These are phyloP conservation scores for Eucalyptus pauciflora DNA, from an alignment of 345 rosid genomes.

Conservation along the genomic window DNA sequence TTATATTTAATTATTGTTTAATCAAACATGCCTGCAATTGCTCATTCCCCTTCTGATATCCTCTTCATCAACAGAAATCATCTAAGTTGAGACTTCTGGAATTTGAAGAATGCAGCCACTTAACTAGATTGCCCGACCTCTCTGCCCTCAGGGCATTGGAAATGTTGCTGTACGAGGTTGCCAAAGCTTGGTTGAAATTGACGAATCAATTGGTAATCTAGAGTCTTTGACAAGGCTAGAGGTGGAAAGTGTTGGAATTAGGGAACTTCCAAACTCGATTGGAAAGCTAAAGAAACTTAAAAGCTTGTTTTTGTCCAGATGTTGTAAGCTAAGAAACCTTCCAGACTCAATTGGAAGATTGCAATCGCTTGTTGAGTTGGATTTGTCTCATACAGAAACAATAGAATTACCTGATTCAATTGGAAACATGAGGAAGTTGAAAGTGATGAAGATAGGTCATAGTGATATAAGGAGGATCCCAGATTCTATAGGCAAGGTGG, in stretches of 20 bases:
- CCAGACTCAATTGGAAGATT: not conserved
- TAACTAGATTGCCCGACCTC: not conserved
- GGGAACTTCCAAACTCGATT: not conserved
- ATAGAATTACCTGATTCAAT: not conserved
- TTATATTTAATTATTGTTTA: not conserved
- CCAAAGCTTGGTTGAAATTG: not conserved
- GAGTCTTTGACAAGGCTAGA: no score
- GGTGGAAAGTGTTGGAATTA: not conserved
- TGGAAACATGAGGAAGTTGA: no score
- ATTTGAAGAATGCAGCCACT: not conserved
- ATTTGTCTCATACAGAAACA: not conserved
- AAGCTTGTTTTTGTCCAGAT: not conserved
- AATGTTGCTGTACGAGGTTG: not conserved
- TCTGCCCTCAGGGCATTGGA: not conserved
- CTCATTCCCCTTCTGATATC: not conserved
- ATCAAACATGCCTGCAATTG: no score
- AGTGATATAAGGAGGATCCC: no score
- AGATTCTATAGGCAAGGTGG: no score
- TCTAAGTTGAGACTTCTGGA: not conserved
- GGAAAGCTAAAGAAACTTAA: not conserved
- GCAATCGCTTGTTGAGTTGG: not conserved
- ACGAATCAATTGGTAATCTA: not conserved
- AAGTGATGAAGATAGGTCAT: no score
- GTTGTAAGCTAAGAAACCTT: not conserved
- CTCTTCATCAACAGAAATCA: not conserved